Evolutionary conservation across 129 eudicot species (phyloP).

Genomic region (Escallonia herrerae): DNA sequence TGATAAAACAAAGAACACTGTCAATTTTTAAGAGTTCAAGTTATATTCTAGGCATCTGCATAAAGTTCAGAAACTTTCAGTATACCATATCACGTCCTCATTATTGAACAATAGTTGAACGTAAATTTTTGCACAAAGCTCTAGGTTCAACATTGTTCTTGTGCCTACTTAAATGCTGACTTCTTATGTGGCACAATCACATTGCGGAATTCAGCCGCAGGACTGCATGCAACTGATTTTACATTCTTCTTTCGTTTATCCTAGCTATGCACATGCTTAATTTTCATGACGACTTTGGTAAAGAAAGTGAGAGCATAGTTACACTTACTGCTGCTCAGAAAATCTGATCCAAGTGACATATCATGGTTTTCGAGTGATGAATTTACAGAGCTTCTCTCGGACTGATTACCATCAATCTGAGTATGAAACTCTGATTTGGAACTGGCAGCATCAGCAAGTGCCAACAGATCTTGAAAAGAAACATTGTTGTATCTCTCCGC

Average conservation of each 20-base stretch:
- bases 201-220: too few relatives aligned
- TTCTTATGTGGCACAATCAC: too few relatives aligned
- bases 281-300: not conserved
- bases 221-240: too few relatives aligned
- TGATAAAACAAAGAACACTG: too few relatives aligned
- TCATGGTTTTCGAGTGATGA: not conserved
- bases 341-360: not conserved
- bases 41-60: too few relatives aligned
- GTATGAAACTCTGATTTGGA: slow-evolving; percentile 7
- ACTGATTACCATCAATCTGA: slow-evolving; percentile 1
- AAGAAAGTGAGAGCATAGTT: not conserved
- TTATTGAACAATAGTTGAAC: too few relatives aligned
- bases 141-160: too few relatives aligned
- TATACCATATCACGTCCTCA: too few relatives aligned
- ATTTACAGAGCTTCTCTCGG: not conserved
- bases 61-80: too few relatives aligned
- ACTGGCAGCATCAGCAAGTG: slow-evolving; percentile 30
- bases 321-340: not conserved
- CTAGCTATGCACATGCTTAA: not conserved
- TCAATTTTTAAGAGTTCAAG: too few relatives aligned
- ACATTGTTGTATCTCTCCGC: slow-evolving; percentile 4
- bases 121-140: too few relatives aligned
- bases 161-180: too few relatives aligned
- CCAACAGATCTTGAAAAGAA: slow-evolving; percentile 47
- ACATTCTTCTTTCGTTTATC: not conserved